Conservation (phyloP, 805 yeast species). For the Ogataea neopini region DNA sequence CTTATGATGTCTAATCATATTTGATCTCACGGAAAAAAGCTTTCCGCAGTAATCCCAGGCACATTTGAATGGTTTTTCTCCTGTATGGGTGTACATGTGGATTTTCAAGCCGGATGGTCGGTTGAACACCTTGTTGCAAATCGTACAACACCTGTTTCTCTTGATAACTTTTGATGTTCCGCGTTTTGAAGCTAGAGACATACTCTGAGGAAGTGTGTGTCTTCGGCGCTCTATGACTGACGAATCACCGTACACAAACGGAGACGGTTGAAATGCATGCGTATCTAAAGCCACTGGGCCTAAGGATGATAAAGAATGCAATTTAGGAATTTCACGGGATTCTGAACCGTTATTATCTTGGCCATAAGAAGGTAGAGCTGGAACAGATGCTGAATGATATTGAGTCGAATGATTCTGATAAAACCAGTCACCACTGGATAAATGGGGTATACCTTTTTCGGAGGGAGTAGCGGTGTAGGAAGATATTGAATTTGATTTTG, state of each 20-base stretch:
- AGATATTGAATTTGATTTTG: slow-evolving; percentile 5
- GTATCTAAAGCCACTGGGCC: slow-evolving; percentile 5
- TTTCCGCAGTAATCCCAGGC: slow-evolving; percentile 65
- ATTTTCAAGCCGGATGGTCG: slow-evolving; percentile 82
- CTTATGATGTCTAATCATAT: slow-evolving; percentile 76
- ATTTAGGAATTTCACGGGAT: slow-evolving; percentile 11
- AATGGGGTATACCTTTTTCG: slow-evolving; percentile 7
- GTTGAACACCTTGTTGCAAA: slow-evolving; percentile 76
- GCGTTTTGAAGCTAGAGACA: not conserved
- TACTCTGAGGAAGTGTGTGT: slow-evolving; percentile 18
- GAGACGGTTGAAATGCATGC: not conserved
- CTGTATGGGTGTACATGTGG: slow-evolving; percentile 78
- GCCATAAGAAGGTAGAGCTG: not conserved
- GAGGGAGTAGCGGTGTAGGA: slow-evolving; percentile 1
- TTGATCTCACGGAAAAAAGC: slow-evolving; percentile 72
- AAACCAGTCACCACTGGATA: slow-evolving; percentile 8
- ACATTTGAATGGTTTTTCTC: slow-evolving; percentile 74
- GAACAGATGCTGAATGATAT: slow-evolving; percentile 3
- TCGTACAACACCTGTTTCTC: slow-evolving; percentile 37
- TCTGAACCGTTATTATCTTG: slow-evolving; percentile 1
- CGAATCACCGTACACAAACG: slow-evolving; percentile 2
- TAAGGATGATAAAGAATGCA: slow-evolving; percentile 15
- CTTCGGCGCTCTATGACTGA: slow-evolving; percentile 11
- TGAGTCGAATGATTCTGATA: slow-evolving; percentile 10
- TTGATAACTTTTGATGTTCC: slow-evolving; percentile 8